phyloP scores from a whole-genome alignment of 345 rosid genomes.

The Boechera stricta region DNA sequence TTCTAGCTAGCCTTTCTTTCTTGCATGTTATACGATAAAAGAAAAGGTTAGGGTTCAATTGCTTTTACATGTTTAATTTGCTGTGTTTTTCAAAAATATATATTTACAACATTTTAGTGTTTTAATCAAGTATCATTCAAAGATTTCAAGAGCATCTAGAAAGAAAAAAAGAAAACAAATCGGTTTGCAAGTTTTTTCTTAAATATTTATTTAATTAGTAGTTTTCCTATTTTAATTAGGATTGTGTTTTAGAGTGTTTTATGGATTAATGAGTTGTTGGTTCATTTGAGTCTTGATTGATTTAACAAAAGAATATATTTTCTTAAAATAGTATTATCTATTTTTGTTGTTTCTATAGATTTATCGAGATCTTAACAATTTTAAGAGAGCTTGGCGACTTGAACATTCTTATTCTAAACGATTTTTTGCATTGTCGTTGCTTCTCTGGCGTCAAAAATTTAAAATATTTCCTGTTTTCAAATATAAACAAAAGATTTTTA shows the following conservation, averaged over 20 bases:
- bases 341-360: neutral
- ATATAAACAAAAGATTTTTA: neutral
- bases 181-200: neutral
- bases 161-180: neutral
- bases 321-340: neutral
- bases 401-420: neutral
- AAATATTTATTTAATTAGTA: neutral
- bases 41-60: neutral
- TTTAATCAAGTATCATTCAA: conserved; percentile 6
- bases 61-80: conserved; percentile 6
- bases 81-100: neutral
- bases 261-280: too few species aligned
- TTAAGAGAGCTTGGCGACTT: neutral
- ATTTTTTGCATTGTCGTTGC: neutral
- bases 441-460: neutral
- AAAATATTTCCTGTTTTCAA: neutral
- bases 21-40: conserved; percentile 36
- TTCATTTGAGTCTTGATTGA: neutral
- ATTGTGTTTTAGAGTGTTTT: neutral
- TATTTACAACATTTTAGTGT: neutral
- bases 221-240: neutral
- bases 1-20: conserved; percentile 42
- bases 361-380: neutral
- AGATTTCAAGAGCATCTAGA: neutral
- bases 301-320: neutral